Base-by-base conservation (phyloP, 495 filamentous ascomycete species). In the Penicillium mononematosum region DNA sequence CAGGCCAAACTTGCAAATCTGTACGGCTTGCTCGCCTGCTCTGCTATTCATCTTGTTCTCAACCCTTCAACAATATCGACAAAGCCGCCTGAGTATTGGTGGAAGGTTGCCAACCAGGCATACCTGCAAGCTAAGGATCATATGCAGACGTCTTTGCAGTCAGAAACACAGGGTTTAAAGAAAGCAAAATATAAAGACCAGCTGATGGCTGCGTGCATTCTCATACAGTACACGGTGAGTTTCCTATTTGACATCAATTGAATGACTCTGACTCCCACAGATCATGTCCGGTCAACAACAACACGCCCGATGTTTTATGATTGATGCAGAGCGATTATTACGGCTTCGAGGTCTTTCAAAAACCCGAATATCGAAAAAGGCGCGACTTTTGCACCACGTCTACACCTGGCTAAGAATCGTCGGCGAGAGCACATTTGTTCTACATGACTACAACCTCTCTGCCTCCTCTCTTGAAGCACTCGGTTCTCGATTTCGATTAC, bases 121-220 rank as follows among this genome's bases (percentile, higher is more conserved):
- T 71, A 70, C 27, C 58, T 66, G 29, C 47, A 67, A 22, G 71
- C 69, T 1, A 72, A 65, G 45, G 65, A 70, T 19, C 66, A 72
- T 44, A 68, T 75, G 52, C 65, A 73, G 45, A 55, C 56, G 2
- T 75, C 70, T 1, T 36, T 75, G 19, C 64, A 67, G 24, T 31
- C 63, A 7, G 72, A 75, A 45, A 69, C 61, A 0, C 49, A 61
- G 9, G 62, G 64, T 4, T 61, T 68, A 10, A 75, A 70, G 39
- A 69, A 68, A 42, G 69, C 70, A 19, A 75, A 75, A 50, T 75
- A 73, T 27, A 75, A 75, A 50, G 72, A 75, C n/a, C 72, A 75
- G 39, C 45, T 75, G 29, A 75, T 75, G 72, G 70, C 72, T 8
- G 61, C 66, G 4, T 70, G 63, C 24, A 67, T 63, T 20, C 46